Conservation (phyloP, 2,329 filamentous ascomycete genomes). For the Gaeumannomyces tritici region DNA sequence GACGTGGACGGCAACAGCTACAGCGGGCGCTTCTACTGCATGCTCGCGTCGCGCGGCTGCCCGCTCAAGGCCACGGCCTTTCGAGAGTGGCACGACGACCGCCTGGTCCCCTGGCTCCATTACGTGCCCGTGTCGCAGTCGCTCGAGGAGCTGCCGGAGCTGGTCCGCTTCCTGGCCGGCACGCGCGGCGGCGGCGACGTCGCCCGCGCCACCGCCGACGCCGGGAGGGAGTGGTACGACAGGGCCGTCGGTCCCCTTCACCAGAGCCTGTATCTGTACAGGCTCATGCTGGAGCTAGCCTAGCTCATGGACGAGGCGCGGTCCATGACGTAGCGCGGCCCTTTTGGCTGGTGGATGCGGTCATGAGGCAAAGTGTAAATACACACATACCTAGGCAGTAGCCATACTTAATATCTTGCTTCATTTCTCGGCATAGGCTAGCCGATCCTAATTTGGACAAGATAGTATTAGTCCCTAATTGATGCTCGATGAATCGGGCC, state of each 20-base stretch:
- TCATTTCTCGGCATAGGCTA: no score
- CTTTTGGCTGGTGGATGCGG: no score
- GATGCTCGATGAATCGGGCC: no score
- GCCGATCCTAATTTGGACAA: no score
- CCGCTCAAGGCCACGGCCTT: constrained; percentile 43
- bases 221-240: constrained; percentile 42
- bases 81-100: constrained; percentile 49
- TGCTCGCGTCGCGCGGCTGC: constrained; percentile 35
- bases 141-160: constrained; percentile 41
- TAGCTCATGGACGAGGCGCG: constrained; percentile 24
- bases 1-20: constrained; percentile 49
- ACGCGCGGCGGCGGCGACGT: constrained; percentile 33
- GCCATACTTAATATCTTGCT: no score
- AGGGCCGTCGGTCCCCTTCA: constrained; percentile 46
- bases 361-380: no score
- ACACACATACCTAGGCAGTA: no score
- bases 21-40: constrained; percentile 40
- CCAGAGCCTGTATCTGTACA: constrained; percentile 49
- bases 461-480: no score
- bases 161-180: constrained; percentile 34
- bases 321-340: background rate
- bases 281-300: constrained; percentile 46
- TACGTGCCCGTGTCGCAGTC: constrained; percentile 42
- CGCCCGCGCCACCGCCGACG: constrained; percentile 40
- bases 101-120: constrained; percentile 45